phyloP scores from a whole-genome alignment of 768 basidiomycete genomes.

The Russula sp. region DNA sequence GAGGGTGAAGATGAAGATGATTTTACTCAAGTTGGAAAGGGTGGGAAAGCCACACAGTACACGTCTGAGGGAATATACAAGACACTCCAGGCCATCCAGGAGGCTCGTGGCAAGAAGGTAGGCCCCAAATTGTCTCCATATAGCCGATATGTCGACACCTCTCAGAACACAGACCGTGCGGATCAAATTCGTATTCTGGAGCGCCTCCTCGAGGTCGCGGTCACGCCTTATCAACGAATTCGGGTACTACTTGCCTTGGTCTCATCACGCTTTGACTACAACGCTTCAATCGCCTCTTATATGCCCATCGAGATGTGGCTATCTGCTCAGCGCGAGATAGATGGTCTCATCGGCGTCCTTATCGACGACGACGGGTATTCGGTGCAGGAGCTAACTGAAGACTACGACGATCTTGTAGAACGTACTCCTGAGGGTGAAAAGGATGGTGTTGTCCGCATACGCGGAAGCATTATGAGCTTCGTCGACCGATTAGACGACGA shows the following conservation, averaged over 20 bases:
- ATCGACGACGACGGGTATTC: constrained; percentile 67
- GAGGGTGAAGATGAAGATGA: constrained; percentile 43
- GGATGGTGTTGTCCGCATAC: constrained; percentile 73
- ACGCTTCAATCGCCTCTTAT: constrained; percentile 73
- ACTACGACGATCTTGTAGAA: constrained; percentile 89
- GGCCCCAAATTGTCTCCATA: constrained; percentile 18
- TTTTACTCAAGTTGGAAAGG: constrained; percentile 88
- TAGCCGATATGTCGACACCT: background rate
- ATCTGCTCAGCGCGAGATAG: constrained; percentile 80
- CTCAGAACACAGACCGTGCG: constrained; percentile 88
- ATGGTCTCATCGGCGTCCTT: constrained; percentile 78
- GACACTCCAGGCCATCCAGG: constrained; percentile 83
- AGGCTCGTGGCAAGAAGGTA: constrained; percentile 95
- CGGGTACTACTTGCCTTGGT: constrained; percentile 91
- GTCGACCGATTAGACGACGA: constrained; percentile 97
- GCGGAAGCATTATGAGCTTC: constrained; percentile 94
- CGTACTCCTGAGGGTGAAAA: constrained; percentile 68
- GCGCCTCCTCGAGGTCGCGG: constrained; percentile 77
- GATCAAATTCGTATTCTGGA: constrained; percentile 93
- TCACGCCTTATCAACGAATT: constrained; percentile 87
- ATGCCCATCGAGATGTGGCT: constrained; percentile 95
- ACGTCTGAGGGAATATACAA: constrained; percentile 88
- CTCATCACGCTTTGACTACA: constrained; percentile 96
- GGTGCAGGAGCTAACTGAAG: constrained; percentile 79
- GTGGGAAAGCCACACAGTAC: constrained; percentile 77